A percentile compares a stretch with the other conserved stretches of the same genome.
phyloP scores from a whole-genome alignment of 768 basidiomycete species.

The Suillus cothurnatus region DNA sequence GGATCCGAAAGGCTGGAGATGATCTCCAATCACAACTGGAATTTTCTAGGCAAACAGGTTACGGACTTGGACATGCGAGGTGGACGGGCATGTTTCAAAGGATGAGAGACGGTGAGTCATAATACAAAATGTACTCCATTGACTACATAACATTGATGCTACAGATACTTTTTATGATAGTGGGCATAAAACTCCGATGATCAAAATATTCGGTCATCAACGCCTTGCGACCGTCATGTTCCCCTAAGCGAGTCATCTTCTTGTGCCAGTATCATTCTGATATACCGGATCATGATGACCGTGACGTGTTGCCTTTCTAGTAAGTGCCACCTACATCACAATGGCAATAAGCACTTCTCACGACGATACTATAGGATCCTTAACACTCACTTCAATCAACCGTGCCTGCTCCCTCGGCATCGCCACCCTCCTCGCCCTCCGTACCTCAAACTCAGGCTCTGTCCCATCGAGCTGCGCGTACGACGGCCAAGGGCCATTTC shows the following conservation, averaged over 20 bases:
- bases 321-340: conserved; percentile 28
- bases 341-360: conserved; percentile 6
- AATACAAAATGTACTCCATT: not conserved
- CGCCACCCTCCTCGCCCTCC: conserved; percentile 23
- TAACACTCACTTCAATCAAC: conserved; percentile 22
- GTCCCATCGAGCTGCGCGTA: conserved; percentile 10
- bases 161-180: not conserved
- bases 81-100: not conserved
- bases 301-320: conserved; percentile 16
- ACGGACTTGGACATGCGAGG: not conserved
- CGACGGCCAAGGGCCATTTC: conserved; percentile 9
- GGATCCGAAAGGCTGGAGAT: not conserved
- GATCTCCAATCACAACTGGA: too few relatives aligned
- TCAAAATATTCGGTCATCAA: not conserved
- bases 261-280: conserved; percentile 14
- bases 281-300: conserved; percentile 19
- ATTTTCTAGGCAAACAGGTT: too few relatives aligned
- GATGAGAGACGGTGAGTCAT: not conserved
- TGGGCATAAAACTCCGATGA: not conserved
- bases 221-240: not conserved
- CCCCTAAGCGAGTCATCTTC: conserved; percentile 10
- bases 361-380: not conserved
- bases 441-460: conserved; percentile 25
- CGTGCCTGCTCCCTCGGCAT: conserved; percentile 23
- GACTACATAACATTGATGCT: not conserved